Evolutionary conservation across 1,139 yeast genomes (phyloP).

Genomic region (Suhomyces bolitotheri): DNA sequence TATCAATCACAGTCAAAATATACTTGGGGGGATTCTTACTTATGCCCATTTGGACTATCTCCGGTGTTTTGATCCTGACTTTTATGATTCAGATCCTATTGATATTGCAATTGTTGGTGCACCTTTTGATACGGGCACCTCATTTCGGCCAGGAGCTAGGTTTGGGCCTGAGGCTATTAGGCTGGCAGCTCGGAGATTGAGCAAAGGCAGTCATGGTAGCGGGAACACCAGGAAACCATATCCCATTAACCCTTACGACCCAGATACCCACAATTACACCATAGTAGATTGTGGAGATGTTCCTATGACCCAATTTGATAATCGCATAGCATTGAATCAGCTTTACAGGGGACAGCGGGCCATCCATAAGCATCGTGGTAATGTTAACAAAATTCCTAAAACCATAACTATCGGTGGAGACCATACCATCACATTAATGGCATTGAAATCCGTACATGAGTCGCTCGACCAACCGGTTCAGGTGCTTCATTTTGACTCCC

Average conservation of each 20-base stretch:
- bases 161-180: slow-evolving; percentile 52
- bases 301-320: slow-evolving; percentile 57
- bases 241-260: slow-evolving; percentile 27
- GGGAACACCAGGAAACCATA: slow-evolving; percentile 16
- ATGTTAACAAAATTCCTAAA: slow-evolving; percentile 28
- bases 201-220: slow-evolving; percentile 26
- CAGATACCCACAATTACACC: slow-evolving; percentile 30
- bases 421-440: slow-evolving; percentile 55
- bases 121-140: slow-evolving; percentile 53
- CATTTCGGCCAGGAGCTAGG: slow-evolving; percentile 51
- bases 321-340: slow-evolving; percentile 53
- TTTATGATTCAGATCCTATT: slow-evolving; percentile 17
- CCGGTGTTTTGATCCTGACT: slow-evolving; percentile 37
- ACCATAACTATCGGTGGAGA: slow-evolving; percentile 60
- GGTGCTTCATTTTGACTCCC: slow-evolving; percentile 60
- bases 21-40: slow-evolving; percentile 48
- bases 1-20: slow-evolving; percentile 19
- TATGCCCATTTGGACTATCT: slow-evolving; percentile 44
- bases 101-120: slow-evolving; percentile 55
- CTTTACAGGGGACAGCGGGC: slow-evolving; percentile 52
- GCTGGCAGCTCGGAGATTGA: slow-evolving; percentile 40
- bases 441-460: slow-evolving; percentile 50
- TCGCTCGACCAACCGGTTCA: slow-evolving; percentile 40
- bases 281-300: slow-evolving; percentile 58
- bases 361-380: slow-evolving; percentile 36